phyloP scores from a whole-genome alignment of 2,329 filamentous ascomycete species.

The Didymella segeticola region DNA sequence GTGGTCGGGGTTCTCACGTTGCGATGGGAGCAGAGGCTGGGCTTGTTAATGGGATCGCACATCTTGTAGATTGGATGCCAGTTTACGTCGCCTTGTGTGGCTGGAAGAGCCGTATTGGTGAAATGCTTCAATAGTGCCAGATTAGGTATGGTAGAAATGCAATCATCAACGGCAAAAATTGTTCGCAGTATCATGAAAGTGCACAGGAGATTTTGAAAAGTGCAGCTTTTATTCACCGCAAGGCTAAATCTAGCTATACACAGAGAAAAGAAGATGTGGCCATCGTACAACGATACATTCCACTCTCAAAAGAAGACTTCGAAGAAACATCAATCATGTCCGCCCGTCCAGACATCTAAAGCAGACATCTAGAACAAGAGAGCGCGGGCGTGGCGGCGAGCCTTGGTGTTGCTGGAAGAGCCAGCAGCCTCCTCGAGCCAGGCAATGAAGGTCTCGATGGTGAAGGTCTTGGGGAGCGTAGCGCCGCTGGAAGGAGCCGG shows the following conservation, averaged over 20 bases:
- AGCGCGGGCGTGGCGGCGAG: conserved; percentile 39
- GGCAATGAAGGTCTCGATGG: conserved; percentile 42
- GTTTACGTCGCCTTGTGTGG: no score
- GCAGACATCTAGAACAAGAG: conserved; percentile 19
- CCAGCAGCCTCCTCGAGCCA: conserved; percentile 40
- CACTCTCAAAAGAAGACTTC: conserved; percentile 4
- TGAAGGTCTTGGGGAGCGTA: conserved; percentile 40
- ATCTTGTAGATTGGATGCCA: no score
- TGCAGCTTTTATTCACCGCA: background rate
- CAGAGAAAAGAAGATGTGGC: conserved; percentile 6
- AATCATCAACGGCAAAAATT: no score
- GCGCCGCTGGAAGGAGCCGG: conserved; percentile 23
- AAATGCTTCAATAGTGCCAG: no score
- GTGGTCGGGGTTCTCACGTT: no score
- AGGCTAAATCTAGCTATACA: no score
- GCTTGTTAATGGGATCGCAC: no score
- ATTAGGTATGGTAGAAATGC: no score
- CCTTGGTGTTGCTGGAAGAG: conserved; percentile 23
- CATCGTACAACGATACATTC: conserved; percentile 9
- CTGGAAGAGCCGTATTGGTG: no score
- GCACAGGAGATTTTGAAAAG: background rate
- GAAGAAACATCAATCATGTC: conserved; percentile 11
- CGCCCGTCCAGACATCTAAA: background rate
- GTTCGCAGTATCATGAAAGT: no score
- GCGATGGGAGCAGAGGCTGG: no score